Conservation (phyloP, 2,329 filamentous ascomycete genomes). For the Penicillium brasilianum region DNA sequence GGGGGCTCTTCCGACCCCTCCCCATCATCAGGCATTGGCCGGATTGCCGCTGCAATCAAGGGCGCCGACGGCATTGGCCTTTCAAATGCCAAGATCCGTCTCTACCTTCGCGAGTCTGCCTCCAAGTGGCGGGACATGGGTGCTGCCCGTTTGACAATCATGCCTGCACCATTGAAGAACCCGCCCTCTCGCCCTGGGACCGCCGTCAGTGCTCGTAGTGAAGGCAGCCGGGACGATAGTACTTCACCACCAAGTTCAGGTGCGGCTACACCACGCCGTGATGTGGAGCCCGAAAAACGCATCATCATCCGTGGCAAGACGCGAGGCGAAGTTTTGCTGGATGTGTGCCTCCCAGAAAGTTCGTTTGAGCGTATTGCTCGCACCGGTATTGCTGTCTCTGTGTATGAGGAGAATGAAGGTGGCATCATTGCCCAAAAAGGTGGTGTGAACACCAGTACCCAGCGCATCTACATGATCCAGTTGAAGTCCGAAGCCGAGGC, state of each 20-base stretch:
- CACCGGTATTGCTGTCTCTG: slow-evolving; percentile 84
- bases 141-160: slow-evolving; percentile 80
- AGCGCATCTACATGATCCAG: slow-evolving; percentile 69
- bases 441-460: slow-evolving; percentile 63
- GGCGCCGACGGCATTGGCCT: slow-evolving; percentile 67
- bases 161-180: slow-evolving; percentile 58
- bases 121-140: slow-evolving; percentile 93
- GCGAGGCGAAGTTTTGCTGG: slow-evolving; percentile 70
- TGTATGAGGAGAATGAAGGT: slow-evolving; percentile 78
- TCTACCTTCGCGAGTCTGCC: slow-evolving; percentile 76
- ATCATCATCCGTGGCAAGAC: slow-evolving; percentile 77
- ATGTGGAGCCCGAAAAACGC: slow-evolving; percentile 78
- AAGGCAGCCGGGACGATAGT: slow-evolving; percentile 33
- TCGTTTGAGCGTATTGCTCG: slow-evolving; percentile 84
- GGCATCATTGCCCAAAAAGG: slow-evolving; percentile 61
- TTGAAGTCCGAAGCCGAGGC: slow-evolving; percentile 60
- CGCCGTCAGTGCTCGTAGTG: slow-evolving; percentile 58
- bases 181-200: slow-evolving; percentile 38
- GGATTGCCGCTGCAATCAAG: slow-evolving; percentile 53
- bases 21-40: slow-evolving; percentile 63
- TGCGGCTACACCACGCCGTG: slow-evolving; percentile 47
- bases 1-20: slow-evolving; percentile 55
- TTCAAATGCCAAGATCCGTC: slow-evolving; percentile 77
- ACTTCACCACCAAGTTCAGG: slow-evolving; percentile 36
- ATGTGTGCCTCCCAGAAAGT: slow-evolving; percentile 81